Evolutionary conservation across 352 stramenopile species (phyloP).

Genomic region (Peronospora farinosa): DNA sequence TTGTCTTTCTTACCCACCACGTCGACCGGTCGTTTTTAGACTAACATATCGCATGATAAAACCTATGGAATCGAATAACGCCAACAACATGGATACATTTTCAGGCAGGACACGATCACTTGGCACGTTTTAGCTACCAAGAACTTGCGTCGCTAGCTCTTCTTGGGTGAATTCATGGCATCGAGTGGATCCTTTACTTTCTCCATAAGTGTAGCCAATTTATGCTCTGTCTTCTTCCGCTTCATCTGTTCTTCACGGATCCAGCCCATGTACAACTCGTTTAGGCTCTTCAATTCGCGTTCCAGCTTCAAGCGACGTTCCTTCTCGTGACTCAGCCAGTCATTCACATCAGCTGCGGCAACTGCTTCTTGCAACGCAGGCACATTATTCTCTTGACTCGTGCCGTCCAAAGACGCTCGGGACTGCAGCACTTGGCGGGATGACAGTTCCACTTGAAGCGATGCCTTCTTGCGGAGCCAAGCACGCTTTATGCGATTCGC

Average conservation of each 20-base stretch:
- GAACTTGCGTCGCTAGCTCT: not conserved
- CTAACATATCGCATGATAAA: slow-evolving; percentile 1
- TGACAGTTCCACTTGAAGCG: slow-evolving; percentile 64
- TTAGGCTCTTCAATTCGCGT: slow-evolving; percentile 72
- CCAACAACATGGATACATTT: not conserved
- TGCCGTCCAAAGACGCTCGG: slow-evolving; percentile 21
- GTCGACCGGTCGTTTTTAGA: slow-evolving; percentile 23
- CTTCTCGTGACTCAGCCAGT: slow-evolving; percentile 67
- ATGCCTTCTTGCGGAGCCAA: slow-evolving; percentile 63
- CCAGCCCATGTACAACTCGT: slow-evolving; percentile 81
- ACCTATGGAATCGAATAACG: slow-evolving; percentile 10
- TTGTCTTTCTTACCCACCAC: not conserved
- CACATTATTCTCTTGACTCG: slow-evolving; percentile 1
- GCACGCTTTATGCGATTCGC: slow-evolving; percentile 62
- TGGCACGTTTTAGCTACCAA: no score
- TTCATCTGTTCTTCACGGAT: slow-evolving; percentile 77
- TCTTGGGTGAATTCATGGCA: slow-evolving; percentile 6
- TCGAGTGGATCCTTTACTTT: slow-evolving; percentile 16
- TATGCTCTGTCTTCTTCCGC: slow-evolving; percentile 57
- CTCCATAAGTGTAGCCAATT: slow-evolving; percentile 44
- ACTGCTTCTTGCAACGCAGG: slow-evolving; percentile 10
- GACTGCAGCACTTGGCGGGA: slow-evolving; percentile 39
- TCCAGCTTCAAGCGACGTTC: slow-evolving; percentile 67
- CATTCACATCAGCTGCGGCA: slow-evolving; percentile 49
- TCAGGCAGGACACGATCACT: not conserved